Evolutionary conservation across 139 green algal species (phyloP).

Genomic region (Mesostigma viride): DNA sequence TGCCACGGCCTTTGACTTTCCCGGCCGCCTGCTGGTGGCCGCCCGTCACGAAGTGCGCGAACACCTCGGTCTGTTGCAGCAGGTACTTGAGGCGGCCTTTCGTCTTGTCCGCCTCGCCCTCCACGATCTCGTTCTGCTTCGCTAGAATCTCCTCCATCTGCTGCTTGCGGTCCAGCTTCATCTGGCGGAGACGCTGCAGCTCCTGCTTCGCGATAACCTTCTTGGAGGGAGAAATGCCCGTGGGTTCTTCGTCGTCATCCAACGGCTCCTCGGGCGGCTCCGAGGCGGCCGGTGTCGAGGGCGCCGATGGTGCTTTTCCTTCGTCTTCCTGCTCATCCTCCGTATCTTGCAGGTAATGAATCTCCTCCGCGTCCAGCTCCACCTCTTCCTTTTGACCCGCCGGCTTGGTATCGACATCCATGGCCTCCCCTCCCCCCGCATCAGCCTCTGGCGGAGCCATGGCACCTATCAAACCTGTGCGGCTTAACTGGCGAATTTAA

Average conservation of each 20-base stretch:
- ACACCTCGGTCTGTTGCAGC: constrained; percentile 92
- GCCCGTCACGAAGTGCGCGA: constrained; percentile 85
- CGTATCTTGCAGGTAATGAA: constrained; percentile 1
- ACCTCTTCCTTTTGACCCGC: constrained; percentile 1
- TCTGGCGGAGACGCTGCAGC: constrained; percentile 59
- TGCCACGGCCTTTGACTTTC: constrained; percentile 21
- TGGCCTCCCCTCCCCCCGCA: not conserved
- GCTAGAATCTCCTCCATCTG: constrained; percentile 66
- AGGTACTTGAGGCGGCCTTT: constrained; percentile 79
- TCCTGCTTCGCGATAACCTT: constrained; percentile 60
- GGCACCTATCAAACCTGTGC: not conserved
- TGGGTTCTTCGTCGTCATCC: too few species aligned
- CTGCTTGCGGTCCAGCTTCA: constrained; percentile 66
- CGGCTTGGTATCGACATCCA: not conserved
- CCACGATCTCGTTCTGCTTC: constrained; percentile 56
- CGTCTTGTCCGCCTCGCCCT: constrained; percentile 53
- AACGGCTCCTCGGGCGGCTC: too few species aligned
- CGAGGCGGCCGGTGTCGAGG: too few species aligned
- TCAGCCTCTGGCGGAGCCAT: not conserved
- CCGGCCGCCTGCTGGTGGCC: not conserved
- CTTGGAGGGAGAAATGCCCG: constrained; percentile 23
- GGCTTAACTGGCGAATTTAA: not conserved
- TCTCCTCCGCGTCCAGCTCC: too few species aligned
- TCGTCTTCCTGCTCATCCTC: constrained; percentile 7
- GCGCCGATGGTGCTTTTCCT: not conserved